phyloP scores from a whole-genome alignment of 805 yeast species.

The Candida lessepsii region DNA sequence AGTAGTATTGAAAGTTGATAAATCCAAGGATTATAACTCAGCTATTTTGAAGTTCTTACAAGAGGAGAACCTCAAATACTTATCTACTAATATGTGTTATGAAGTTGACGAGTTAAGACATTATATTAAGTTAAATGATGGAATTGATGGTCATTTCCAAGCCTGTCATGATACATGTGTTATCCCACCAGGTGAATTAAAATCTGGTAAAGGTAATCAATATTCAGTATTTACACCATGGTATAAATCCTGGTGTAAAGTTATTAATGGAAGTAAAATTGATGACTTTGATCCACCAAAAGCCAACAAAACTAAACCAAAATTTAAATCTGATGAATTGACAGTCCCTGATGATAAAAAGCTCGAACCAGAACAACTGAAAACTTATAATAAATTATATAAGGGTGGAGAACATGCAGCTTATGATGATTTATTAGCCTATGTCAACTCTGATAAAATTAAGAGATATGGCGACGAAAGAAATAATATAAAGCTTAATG shows the following conservation, averaged over 20 bases:
- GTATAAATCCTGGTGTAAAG: constrained; percentile 38
- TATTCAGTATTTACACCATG: constrained; percentile 46
- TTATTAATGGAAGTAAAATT: constrained; percentile 19
- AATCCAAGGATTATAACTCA: constrained; percentile 27
- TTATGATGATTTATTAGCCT: constrained; percentile 17
- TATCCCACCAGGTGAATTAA: constrained; percentile 38
- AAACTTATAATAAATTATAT: constrained; percentile 9
- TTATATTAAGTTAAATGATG: constrained; percentile 13
- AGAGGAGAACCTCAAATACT: constrained; percentile 22
- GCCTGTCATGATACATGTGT: constrained; percentile 42
- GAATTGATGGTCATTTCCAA: constrained; percentile 20
- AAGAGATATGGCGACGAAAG: constrained; percentile 31
- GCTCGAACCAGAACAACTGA: constrained; percentile 4
- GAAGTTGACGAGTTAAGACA: constrained; percentile 46
- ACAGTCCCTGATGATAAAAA: constrained; percentile 9
- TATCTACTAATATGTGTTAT: constrained; percentile 40
- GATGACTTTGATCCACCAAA: constrained; percentile 9
- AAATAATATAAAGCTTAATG: constrained; percentile 27
- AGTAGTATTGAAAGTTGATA: constrained; percentile 36
- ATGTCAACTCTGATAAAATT: constrained; percentile 23
- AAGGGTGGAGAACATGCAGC: constrained; percentile 37
- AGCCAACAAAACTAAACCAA: neutral
- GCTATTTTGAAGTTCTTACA: constrained; percentile 23
- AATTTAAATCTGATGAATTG: neutral
- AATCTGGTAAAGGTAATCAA: constrained; percentile 36